Percentiles rank a stretch among this genome's conserved stretches.
Evolutionary conservation across 495 filamentous ascomycete species (phyloP).

Genomic region (Trichoderma orchidacearum): DNA sequence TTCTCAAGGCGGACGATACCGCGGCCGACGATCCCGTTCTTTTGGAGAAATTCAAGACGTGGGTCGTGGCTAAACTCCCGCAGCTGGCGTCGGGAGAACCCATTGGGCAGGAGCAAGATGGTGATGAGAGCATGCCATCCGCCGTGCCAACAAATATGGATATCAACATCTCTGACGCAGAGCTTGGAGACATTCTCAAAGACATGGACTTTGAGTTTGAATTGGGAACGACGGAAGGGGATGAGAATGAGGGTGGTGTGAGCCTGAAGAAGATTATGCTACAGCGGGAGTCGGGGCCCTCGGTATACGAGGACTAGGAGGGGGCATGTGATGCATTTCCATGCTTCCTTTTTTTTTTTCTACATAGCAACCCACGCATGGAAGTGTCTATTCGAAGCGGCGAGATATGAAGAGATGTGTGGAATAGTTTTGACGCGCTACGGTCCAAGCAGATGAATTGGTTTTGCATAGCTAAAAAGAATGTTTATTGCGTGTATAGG

Average conservation of each 20-base stretch:
- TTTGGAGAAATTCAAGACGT: slow-evolving; percentile 32
- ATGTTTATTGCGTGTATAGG: too few species aligned
- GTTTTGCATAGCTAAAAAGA: too few species aligned
- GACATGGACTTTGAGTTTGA: slow-evolving; percentile 22
- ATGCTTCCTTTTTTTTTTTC: neutral
- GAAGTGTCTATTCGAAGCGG: too few species aligned
- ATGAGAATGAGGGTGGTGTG: slow-evolving; percentile 2
- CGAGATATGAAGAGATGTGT: neutral
- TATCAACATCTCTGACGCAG: slow-evolving; percentile 17
- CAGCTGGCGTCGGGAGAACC: slow-evolving; percentile 3
- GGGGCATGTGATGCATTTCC: neutral
- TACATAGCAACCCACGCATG: neutral
- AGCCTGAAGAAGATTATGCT: neutral
- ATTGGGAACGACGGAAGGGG: neutral
- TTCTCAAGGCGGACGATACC: slow-evolving; percentile 24
- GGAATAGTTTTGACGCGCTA: too few species aligned
- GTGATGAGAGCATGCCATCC: neutral
- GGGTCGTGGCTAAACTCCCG: slow-evolving; percentile 12
- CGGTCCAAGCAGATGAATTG: too few species aligned
- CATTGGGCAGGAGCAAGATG: slow-evolving; percentile 1
- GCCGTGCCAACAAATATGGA: slow-evolving; percentile 13
- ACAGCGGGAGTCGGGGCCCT: neutral
- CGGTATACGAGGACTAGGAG: neutral
- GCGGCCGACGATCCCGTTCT: slow-evolving; percentile 34
- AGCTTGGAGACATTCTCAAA: slow-evolving; percentile 24